phyloP scores from a whole-genome alignment of 768 basidiomycete species.

The Amanita muscaria region DNA sequence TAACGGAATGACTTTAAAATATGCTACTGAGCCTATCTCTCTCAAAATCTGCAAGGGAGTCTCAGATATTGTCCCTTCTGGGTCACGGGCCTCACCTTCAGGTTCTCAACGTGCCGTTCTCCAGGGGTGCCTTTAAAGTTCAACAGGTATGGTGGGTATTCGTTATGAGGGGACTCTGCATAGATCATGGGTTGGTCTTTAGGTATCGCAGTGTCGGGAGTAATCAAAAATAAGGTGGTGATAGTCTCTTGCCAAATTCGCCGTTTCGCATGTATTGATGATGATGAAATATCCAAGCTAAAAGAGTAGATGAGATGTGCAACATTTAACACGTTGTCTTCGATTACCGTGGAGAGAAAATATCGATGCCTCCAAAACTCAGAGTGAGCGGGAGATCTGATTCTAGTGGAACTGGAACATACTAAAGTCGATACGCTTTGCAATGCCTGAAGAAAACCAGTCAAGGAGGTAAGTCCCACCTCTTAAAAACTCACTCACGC shows the following conservation, averaged over 20 bases:
- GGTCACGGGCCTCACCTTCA: slow-evolving; percentile 42
- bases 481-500: slow-evolving; percentile 29
- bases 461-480: background rate
- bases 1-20: slow-evolving; percentile 42
- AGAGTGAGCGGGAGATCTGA: background rate
- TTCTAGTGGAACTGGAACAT: slow-evolving; percentile 16
- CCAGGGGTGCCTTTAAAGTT: slow-evolving; percentile 53
- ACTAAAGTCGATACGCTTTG: slow-evolving; percentile 71
- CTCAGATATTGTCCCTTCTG: too few species aligned
- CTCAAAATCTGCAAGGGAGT: slow-evolving; percentile 52
- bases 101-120: slow-evolving; percentile 69
- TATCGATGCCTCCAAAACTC: slow-evolving; percentile 52
- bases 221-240: slow-evolving; percentile 55
- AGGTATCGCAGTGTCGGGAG: slow-evolving; percentile 50
- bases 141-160: slow-evolving; percentile 64
- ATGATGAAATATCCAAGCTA: slow-evolving; percentile 49
- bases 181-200: slow-evolving; percentile 47
- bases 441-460: slow-evolving; percentile 31
- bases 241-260: slow-evolving; percentile 79
- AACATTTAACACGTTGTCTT: background rate
- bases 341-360: slow-evolving; percentile 65
- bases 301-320: background rate
- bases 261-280: slow-evolving; percentile 53
- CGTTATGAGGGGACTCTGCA: slow-evolving; percentile 44
- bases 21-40: slow-evolving; percentile 52